Evolutionary conservation across 2,329 filamentous ascomycete genomes (phyloP), one percentile per base, ranked within the genome.

Genomic region (Nigrograna mackinnonii): DNA sequence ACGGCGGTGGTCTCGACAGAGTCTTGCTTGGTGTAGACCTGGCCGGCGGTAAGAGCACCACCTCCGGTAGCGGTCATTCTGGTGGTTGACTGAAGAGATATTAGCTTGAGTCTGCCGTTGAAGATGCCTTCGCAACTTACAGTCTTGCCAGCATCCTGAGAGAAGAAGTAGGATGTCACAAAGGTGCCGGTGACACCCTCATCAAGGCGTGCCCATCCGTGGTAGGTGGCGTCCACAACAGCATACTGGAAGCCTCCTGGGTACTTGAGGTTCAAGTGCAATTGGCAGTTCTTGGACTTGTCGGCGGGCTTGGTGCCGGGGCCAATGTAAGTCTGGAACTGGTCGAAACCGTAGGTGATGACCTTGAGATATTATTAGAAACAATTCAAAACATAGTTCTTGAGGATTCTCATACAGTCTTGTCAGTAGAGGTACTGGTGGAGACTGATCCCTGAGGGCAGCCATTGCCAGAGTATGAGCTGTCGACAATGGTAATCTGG

Each of bases 21-120:
- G 55, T 78, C 75, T 35, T 69, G 68, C 62, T 74, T 71, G 49
- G 64, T 63, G 64, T 78, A 79, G 59, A 77, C 62, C 22, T 61
- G 53, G 38, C 58, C 67, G 30, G 60, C 57, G 36, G 50, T 55
- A 22, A 75, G 73, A 16, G 68, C 69, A 12, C 60, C 65, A 57
- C 74, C 57, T 36, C 62, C 62, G 0, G 22, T 38, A n/a, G 47
- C 55, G 2, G 46, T 44, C 49, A 57, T 60, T 28, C 55, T 52
- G 35, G 60, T 65, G 3, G 49, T 56, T 35, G 49, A 53, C 43
- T 55, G 31, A 21, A 31, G 6, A 4, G 6, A 13, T 34, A 32
- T 37, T 39, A 39, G 35, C n/a, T 36, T 18, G n/a, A 9, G 24
- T 28, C 9, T 36, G 2, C 6, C 7, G 13, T 11, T 36, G 11